phyloP scores from a whole-genome alignment of 2,329 filamentous ascomycete species.

The Phialophora tarda region DNA sequence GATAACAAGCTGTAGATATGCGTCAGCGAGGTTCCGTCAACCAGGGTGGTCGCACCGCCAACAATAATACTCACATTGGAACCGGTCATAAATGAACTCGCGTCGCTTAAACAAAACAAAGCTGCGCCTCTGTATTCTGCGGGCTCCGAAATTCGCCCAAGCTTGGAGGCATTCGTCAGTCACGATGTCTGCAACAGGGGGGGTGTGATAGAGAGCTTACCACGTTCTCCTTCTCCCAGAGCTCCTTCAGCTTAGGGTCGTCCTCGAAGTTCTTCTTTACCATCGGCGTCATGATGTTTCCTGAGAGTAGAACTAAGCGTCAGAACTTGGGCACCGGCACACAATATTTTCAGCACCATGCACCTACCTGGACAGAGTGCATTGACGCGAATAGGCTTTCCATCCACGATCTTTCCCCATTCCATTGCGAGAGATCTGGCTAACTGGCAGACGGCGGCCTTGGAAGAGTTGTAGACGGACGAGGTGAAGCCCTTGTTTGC shows the following conservation, averaged over 20 bases:
- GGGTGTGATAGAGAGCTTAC: conserved; percentile 41
- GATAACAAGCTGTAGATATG: conserved; percentile 51
- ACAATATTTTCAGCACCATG: not conserved
- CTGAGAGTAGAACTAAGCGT: not conserved
- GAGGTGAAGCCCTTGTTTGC: conserved; percentile 56
- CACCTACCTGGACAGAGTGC: conserved; percentile 56
- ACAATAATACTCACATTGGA: conserved; percentile 36
- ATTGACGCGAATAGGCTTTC: conserved; percentile 57
- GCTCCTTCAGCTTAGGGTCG: conserved; percentile 65
- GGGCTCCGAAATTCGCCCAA: conserved; percentile 66
- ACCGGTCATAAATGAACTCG: conserved; percentile 62
- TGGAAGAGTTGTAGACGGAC: conserved; percentile 52
- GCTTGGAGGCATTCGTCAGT: conserved; percentile 5
- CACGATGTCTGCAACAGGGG: not conserved
- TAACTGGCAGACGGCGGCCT: conserved; percentile 52
- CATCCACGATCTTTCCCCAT: conserved; percentile 49
- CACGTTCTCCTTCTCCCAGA: conserved; percentile 57
- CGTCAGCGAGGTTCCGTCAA: not conserved
- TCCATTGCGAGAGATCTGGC: conserved; percentile 52
- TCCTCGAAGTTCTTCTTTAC: conserved; percentile 77
- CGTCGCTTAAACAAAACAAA: conserved; percentile 55
- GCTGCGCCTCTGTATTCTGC: conserved; percentile 69
- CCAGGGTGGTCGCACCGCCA: not conserved
- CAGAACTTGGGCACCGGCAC: not conserved
- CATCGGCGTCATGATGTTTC: conserved; percentile 70